Base-by-base conservation (phyloP, 371 early-diverging fungal species). In the Zychaea mexicana region DNA sequence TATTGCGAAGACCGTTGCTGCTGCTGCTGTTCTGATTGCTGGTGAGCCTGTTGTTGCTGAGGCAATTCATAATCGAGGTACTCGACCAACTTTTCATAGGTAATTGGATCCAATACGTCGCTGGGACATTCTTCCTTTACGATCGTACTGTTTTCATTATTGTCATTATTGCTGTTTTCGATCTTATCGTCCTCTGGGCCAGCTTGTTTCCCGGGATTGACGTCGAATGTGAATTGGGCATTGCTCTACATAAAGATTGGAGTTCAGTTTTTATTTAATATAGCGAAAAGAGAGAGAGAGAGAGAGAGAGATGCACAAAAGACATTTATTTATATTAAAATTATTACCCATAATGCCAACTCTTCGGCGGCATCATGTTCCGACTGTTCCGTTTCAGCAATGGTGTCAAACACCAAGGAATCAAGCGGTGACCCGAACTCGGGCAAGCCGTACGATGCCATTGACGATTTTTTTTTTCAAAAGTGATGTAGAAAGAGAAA, bases 181-280 rank as follows among this genome's bases (percentile, higher is more conserved):
- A 8, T 52, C 65, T 69, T 62, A 45, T 87, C 82, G 17, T 83
- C 72, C 32, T 84, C 84, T 61, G 69, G 77, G 58, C 82, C 79
- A 19, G 83, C 82, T n/a, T 75, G 71, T 26, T 26, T 26, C 21
- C 85, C 86, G 47, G 86, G 85, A 52, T 85, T 73, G 17, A 85
- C 76, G 65, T 86, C 86, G 69, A 85, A 88, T 6, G 86, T 84
- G 65, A 86, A 88, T 73, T 86, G 84, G n/a, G 85, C 84, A 66
- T 83, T 86, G 52, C 78, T 81, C 88, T 85, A 73, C 1, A 32
- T 32, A 22, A 4, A 15, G 17, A 13, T 32, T 4, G 32, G 9
- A 27, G 8, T 10, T 7, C 61, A 1, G 17, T 2, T 6, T 10
- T 19, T 28, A 15, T 24, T 53, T 42, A 62, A 22, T 15, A 36